Base-by-base conservation (phyloP, 768 basidiomycete species). In the Glaciozyma antarctica region DNA sequence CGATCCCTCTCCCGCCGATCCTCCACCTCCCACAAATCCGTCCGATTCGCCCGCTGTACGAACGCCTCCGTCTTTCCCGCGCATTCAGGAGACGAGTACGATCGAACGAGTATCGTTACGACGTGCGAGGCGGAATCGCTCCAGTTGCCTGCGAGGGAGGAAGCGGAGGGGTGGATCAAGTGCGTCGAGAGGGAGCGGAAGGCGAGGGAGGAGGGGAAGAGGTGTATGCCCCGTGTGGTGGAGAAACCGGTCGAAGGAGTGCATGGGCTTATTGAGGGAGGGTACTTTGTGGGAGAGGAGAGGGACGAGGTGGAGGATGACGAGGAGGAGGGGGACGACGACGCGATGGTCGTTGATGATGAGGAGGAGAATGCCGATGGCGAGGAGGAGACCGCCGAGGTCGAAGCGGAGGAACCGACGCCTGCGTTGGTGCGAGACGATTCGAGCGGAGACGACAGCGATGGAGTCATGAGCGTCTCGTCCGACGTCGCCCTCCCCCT, bases 91-190 rank as follows among this genome's bases (percentile, higher is more conserved):
- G 62, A 45, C 16, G 65, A 70, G 34, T 72, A 72, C 69, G 71
- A 72, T 51, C 71, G 71, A 15, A 67, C 66, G 16, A 68, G 69
- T 16, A 72, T 72, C 64, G 44, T 72, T 41, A 68, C 71, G 30
- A 63, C 68, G 19, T 60, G 64, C 62, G 65, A 64, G 38, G 43
- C 59, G 7, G 57, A 70, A 45, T 52, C 47, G 10, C 68, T 72
- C 51, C 66, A 63, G 58, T 45, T 72, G 17, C 65, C 65, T 22
- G 58, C 53, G 41, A 47, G 56, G 41, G 53, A 44, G 16, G 66
- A 65, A 26, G 68, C 65, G 30, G 67, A 58, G 15, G 68, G 68
- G 6, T 72, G 71, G 71, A 65, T 72, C 56, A 62, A 66, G 58
- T 70, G 69, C 44, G 60, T 70, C 22, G 68, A 67, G 43, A 48